A percentile compares a stretch with the other conserved stretches of the same genome.
phyloP scores from a whole-genome alignment of 345 rosid species.

The Brassica juncea region DNA sequence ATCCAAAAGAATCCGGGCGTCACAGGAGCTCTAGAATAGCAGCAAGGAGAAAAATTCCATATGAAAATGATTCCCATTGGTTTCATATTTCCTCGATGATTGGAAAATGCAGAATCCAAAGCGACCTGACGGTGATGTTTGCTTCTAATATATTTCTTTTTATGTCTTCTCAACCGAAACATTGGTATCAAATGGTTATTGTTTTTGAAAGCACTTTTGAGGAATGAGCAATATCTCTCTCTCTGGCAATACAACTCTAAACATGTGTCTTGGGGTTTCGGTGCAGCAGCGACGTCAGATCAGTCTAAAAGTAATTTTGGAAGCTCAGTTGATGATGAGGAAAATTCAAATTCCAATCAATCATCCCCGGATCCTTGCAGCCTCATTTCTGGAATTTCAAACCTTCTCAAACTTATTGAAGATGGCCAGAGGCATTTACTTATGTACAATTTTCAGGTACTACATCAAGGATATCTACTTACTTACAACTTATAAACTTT shows the following conservation, averaged over 20 bases:
- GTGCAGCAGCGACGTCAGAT: slow-evolving; percentile 30
- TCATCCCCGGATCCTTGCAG: slow-evolving; percentile 37
- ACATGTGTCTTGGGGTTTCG: slow-evolving; percentile 23
- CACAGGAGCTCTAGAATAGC: slow-evolving; percentile 81
- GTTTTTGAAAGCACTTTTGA: not conserved
- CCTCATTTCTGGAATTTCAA: slow-evolving; percentile 53
- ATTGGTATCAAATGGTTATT: slow-evolving; percentile 9
- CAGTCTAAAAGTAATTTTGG: slow-evolving; percentile 29
- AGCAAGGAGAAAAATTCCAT: slow-evolving; percentile 34
- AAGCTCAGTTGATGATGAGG: slow-evolving; percentile 35
- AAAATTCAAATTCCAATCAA: slow-evolving; percentile 33
- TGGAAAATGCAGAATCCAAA: slow-evolving; percentile 42
- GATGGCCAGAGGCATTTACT: slow-evolving; percentile 80
- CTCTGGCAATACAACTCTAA: not conserved
- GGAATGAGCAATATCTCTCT: not conserved
- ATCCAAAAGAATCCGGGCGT: slow-evolving; percentile 69
- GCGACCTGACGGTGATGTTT: slow-evolving; percentile 65
- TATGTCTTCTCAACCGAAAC: not conserved
- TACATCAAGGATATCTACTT: not conserved
- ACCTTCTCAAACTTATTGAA: slow-evolving; percentile 71
- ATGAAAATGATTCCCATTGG: too few species aligned
- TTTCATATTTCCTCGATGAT: too few species aligned
- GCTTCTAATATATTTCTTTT: not conserved
- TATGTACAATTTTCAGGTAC: slow-evolving; percentile 75
- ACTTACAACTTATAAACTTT: not conserved